These are phyloP conservation scores for Hymenochaete sp. DNA, from an alignment of 1,284 basidiomycete species.

Conservation along the genomic window DNA sequence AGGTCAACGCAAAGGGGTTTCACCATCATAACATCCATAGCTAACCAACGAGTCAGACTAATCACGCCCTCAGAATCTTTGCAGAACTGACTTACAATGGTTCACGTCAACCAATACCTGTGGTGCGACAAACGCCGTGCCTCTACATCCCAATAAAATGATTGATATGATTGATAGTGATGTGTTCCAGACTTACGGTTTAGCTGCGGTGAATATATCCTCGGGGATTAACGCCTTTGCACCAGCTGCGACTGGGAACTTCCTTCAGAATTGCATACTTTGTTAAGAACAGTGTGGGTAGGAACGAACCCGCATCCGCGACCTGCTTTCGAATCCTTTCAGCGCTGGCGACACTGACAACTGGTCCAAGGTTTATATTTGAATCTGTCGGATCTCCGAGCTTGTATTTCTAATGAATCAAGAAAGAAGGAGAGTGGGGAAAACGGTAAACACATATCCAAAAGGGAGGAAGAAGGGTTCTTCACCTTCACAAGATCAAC, in stretches of 20 bases:
- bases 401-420: conserved; percentile 61
- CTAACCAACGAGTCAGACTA: conserved; percentile 30
- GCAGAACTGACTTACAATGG: conserved; percentile 50
- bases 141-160: conserved; percentile 41
- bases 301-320: conserved; percentile 60
- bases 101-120: conserved; percentile 84
- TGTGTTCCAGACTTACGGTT: conserved; percentile 40
- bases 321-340: conserved; percentile 81
- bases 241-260: conserved; percentile 55
- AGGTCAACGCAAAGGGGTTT: background rate
- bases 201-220: conserved; percentile 58
- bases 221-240: conserved; percentile 73
- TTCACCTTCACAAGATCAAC: conserved; percentile 70
- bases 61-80: conserved; percentile 2
- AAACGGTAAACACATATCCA: background rate
- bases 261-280: too few relatives aligned
- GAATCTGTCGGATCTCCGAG: conserved; percentile 78
- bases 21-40: conserved; percentile 88
- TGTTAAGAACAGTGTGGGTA: too few relatives aligned
- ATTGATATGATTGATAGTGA: too few relatives aligned
- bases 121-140: conserved; percentile 80
- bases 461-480: background rate
- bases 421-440: too few relatives aligned
- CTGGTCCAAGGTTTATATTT: conserved; percentile 80
- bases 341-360: conserved; percentile 81